Evolutionary conservation across 2,329 filamentous ascomycete genomes (phyloP), one percentile per base, ranked within the genome.

Genomic region (Alternaria sp.): DNA sequence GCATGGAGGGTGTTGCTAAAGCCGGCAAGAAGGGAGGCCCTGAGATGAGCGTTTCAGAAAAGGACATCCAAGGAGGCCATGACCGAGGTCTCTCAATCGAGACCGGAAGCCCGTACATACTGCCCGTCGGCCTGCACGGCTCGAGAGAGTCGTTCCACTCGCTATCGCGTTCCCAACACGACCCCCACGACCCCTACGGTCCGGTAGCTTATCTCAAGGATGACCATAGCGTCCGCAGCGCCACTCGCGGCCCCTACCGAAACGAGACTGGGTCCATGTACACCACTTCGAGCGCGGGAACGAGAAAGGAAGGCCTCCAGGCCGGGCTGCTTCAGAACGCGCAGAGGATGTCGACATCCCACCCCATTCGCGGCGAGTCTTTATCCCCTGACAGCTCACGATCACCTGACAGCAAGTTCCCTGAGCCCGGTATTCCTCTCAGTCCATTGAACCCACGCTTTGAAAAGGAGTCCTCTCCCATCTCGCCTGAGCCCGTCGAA

Each of bases 71-170:
- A 45, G 60, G 54, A 24, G 70, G 73, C 46, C 73, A 76, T 65
- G 73, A 69, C 49, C 82, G 83, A 40, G 85, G 85, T 13, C 67
- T 88, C 62, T 88, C 86, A 14, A 76, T 88, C 69, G 85, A 87
- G 62, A 83, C 93, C 46, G 87, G 86, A 33, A 95, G 89, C 69
- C 95, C 95, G 2, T 99, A 98, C 75, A 85, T 99, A n/a, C 84
- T 98, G n/a, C 93, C 95, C 4, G 91, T 91, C 1, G 88, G 87
- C 54, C 73, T 94, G 21, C 88, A 95, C 40, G 84, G 86, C 71
- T 97, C 94, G 1, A 86, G 87, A 42, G 93, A 97, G 67, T 97
- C 94, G 5, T 83, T 98, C 62, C 88, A 93, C 76, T 96, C 93
- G 3, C 82, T 98, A 65, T 91, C 93, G 26, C 88, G 90, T 53